A percentile compares a stretch with the other conserved stretches of the same genome.
phyloP scores from a whole-genome alignment of 169 alveolate genomes.

The Besnoitia besnoiti region DNA sequence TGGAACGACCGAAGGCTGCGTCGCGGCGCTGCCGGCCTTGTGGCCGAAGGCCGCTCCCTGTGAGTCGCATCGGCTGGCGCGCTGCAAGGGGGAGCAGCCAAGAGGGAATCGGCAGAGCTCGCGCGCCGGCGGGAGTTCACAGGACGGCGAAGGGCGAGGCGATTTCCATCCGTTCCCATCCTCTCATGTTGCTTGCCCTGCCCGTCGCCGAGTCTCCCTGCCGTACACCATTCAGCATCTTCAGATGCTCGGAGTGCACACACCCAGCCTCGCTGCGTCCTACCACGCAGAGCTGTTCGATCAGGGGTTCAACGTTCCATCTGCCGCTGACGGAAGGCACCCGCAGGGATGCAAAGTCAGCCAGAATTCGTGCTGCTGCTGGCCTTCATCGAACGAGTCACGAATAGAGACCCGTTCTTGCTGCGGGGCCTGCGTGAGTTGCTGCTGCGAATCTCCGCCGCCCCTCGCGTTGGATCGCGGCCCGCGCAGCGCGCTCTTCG shows the following conservation, averaged over 20 bases:
- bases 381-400: background rate
- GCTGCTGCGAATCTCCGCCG: conserved; percentile 7
- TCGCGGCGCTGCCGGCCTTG: background rate
- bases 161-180: background rate
- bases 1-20: conserved; percentile 42
- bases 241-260: conserved; percentile 54
- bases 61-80: no score
- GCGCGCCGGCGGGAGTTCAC: background rate
- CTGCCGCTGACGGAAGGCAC: background rate
- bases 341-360: background rate
- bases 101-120: background rate
- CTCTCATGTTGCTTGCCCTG: background rate
- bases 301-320: background rate
- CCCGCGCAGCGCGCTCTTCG: background rate
- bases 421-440: background rate
- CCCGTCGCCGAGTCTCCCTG: conserved; percentile 9
- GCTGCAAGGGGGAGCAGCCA: background rate
- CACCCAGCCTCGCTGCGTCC: conserved; percentile 22
- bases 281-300: background rate
- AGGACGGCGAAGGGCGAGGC: background rate
- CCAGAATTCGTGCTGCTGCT: conserved; percentile 1
- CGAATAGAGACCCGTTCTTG: background rate
- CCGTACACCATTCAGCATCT: conserved; percentile 47
- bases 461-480: background rate
- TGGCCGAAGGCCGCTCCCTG: conserved; percentile 23